These are phyloP conservation scores for Stagonosporopsis cucurbitacearum DNA, from an alignment of 2,329 filamentous ascomycete species.

Conservation along the genomic window DNA sequence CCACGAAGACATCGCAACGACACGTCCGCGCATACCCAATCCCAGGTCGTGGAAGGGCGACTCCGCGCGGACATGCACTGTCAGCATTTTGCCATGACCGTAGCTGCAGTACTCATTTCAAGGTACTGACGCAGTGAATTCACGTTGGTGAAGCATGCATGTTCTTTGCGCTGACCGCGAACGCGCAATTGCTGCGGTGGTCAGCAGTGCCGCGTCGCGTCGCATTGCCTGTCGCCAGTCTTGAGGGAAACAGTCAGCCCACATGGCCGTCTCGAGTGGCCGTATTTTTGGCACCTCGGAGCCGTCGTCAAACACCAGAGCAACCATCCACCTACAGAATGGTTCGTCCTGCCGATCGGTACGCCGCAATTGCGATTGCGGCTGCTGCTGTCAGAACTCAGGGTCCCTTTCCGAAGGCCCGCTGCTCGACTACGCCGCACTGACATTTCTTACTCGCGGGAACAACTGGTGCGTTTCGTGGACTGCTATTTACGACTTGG, in stretches of 20 bases:
- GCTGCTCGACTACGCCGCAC: slow-evolving; percentile 3
- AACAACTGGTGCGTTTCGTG: slow-evolving; percentile 22
- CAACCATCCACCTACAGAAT: neutral
- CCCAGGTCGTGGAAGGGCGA: neutral
- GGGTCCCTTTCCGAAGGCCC: slow-evolving; percentile 2
- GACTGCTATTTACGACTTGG: slow-evolving; percentile 24
- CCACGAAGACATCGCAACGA: slow-evolving; percentile 11
- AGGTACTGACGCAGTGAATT: slow-evolving; percentile 10
- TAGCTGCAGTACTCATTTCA: neutral
- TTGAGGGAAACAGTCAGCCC: slow-evolving; percentile 6
- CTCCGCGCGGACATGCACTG: slow-evolving; percentile 2
- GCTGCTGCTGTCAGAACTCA: slow-evolving; percentile 12
- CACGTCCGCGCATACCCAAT: slow-evolving; percentile 5
- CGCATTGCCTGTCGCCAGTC: slow-evolving; percentile 8
- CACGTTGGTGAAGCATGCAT: neutral
- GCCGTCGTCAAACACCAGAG: slow-evolving; percentile 14
- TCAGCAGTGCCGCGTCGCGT: slow-evolving; percentile 8
- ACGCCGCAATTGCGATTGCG: neutral
- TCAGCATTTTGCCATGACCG: slow-evolving; percentile 10
- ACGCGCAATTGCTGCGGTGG: slow-evolving; percentile 8
- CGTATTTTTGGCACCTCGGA: slow-evolving; percentile 6
- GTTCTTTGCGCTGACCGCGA: slow-evolving; percentile 1
- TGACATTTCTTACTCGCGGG: slow-evolving; percentile 16
- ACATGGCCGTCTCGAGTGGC: slow-evolving; percentile 8
- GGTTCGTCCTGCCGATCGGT: slow-evolving; percentile 10